Percentiles rank a stretch among this genome's conserved stretches.
These are phyloP conservation scores for Aspergillus cavernicola DNA, from an alignment of 495 filamentous ascomycete genomes.

Conservation along the genomic window DNA sequence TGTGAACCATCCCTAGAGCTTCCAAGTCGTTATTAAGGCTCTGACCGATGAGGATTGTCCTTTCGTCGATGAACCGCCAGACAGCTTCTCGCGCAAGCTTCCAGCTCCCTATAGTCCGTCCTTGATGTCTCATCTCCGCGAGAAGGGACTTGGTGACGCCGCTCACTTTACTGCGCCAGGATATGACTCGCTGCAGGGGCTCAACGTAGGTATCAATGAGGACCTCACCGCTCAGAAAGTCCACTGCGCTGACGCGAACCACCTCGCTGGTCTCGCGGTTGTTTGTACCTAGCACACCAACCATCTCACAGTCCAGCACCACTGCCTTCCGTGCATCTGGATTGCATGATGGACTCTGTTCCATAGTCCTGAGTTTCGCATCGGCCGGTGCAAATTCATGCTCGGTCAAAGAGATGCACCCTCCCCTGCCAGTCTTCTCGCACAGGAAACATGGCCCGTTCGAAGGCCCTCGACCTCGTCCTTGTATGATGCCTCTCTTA, in stretches of 20 bases:
- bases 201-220: constrained; percentile 35
- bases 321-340: constrained; percentile 5
- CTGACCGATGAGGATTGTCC: constrained; percentile 43
- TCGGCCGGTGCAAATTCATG: neutral
- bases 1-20: constrained; percentile 37
- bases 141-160: constrained; percentile 28
- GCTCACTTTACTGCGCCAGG: constrained; percentile 35
- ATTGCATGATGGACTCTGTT: neutral
- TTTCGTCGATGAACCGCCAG: constrained; percentile 31
- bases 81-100: constrained; percentile 32
- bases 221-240: constrained; percentile 37
- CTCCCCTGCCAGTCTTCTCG: neutral
- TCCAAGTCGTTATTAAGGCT: constrained; percentile 37
- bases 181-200: constrained; percentile 23
- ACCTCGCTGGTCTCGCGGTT: constrained; percentile 6
- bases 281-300: constrained; percentile 5
- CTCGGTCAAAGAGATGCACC: neutral
- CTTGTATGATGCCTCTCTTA: neutral
- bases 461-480: neutral
- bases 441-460: neutral
- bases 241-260: constrained; percentile 27
- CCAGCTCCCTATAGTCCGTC: constrained; percentile 34
- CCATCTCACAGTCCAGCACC: constrained; percentile 29
- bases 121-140: constrained; percentile 12
- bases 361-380: neutral